A percentile compares a stretch with the other conserved stretches of the same genome.
Conservation (phyloP, 2,329 filamentous ascomycete species). For the Exophiala dermatitidis region DNA sequence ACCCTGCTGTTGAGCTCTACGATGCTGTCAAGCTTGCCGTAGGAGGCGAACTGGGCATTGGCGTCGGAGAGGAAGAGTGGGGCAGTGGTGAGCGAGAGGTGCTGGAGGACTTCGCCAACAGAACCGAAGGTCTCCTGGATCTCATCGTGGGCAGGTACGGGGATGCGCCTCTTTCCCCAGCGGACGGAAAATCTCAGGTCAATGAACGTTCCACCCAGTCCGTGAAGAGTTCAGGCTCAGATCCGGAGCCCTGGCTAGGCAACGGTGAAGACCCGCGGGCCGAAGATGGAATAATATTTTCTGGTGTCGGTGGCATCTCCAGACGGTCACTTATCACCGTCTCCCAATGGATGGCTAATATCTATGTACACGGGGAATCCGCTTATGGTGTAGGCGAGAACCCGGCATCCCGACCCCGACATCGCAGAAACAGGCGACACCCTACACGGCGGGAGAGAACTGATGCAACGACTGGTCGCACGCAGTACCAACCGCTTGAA, state of each 20-base stretch:
- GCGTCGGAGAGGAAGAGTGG: constrained; percentile 90
- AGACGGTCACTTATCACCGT: constrained; percentile 64
- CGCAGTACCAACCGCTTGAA: neutral
- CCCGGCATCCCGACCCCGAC: constrained; percentile 57
- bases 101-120: constrained; percentile 73
- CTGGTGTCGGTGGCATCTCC: constrained; percentile 68
- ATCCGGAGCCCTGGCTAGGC: constrained; percentile 62
- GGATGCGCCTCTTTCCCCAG: constrained; percentile 38
- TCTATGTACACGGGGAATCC: constrained; percentile 75
- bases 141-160: constrained; percentile 83
- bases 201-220: too few relatives aligned
- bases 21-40: constrained; percentile 80
- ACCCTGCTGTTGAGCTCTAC: constrained; percentile 72
- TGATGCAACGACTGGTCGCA: neutral
- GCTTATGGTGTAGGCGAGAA: constrained; percentile 81
- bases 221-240: constrained; percentile 7
- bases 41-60: constrained; percentile 84
- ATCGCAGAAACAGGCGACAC: constrained; percentile 31
- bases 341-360: constrained; percentile 78
- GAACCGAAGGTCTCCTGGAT: constrained; percentile 79
- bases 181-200: constrained; percentile 7
- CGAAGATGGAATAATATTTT: constrained; percentile 78
- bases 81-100: constrained; percentile 92
- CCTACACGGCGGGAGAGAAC: constrained; percentile 14
- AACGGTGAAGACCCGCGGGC: constrained; percentile 58